Evolutionary conservation across 2,329 filamentous ascomycete genomes (phyloP), one percentile per base, ranked within the genome.

Genomic region (Xylaria sp.): DNA sequence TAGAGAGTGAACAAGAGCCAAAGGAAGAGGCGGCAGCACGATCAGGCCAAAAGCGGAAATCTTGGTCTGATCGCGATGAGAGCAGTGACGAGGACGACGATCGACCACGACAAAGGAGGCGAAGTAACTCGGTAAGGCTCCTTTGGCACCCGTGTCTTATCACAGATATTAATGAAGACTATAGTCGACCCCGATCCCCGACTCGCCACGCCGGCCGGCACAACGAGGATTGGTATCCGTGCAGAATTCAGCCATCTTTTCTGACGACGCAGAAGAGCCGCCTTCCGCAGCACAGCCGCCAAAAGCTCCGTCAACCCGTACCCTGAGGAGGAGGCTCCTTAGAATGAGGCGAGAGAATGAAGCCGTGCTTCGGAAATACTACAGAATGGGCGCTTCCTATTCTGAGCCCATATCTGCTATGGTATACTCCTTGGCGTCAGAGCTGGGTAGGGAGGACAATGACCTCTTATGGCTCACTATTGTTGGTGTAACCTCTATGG

Each of bases 371-470:
- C 87, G 90, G 52, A 84, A 87, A 66, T 98, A 99, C 78, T 97
- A 98, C 78, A 85, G 88, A 28, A 84, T 92, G 31, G 95, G 95
- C 42, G 89, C 92, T 2, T 96, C 93, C 1, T 97, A 96, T 74
- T 94, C 94, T 0, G 95, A 99, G 74, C 95, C 95, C 0, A 92
- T 98, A 58, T 95, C 94, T 0, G 96, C 94, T 0, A 89, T 98
- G 79, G 87, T 97, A 73, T 99, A 98, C 77, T 96, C 93, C 0
- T 83, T 99, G 14, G 95, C 94, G 1, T 97, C 94, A 1, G 95
- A 98, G 73, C 86, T 99, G 6, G 95, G 95, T 65, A 90, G 94
- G 56, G 95, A 98, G 82, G 94, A 98, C 76, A 99, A 98, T 71
- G 94, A 99, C 71, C 83, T 98, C 21, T 83, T 99, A 14, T 99